Evolutionary conservation across 2,329 filamentous ascomycete genomes (phyloP).

Genomic region (Talaromyces sp.): DNA sequence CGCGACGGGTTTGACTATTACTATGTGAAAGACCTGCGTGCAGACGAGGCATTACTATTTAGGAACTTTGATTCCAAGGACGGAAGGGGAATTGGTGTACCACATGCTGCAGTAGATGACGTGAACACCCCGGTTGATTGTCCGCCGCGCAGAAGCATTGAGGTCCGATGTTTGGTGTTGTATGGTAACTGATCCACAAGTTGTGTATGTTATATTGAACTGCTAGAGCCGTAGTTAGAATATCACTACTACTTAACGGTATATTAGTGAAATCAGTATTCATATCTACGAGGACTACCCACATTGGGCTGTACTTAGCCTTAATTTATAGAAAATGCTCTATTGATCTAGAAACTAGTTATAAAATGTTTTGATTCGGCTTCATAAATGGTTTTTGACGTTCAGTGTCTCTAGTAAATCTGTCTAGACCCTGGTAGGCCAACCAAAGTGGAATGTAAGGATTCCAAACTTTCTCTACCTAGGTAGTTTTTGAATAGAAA

Average conservation of each 20-base stretch:
- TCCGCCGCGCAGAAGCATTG: neutral
- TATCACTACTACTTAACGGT: neutral
- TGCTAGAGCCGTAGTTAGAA: neutral
- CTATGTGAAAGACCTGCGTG: neutral
- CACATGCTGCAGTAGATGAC: neutral
- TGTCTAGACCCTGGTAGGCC: too few species aligned
- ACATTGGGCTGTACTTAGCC: neutral
- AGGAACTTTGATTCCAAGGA: neutral
- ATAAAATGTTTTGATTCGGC: neutral
- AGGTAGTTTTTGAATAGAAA: neutral
- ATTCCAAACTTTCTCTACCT: neutral
- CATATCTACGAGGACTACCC: neutral
- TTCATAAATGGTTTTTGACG: neutral
- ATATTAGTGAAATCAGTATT: neutral
- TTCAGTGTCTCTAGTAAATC: neutral
- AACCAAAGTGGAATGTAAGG: neutral
- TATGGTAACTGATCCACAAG: conserved; percentile 1
- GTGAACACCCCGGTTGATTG: neutral
- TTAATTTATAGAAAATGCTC: neutral
- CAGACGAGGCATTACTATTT: neutral
- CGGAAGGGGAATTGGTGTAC: neutral
- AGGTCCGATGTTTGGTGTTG: conserved; percentile 3
- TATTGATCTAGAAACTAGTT: neutral
- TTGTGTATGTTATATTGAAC: neutral
- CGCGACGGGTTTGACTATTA: neutral